Conservation (phyloP, 495 filamentous ascomycete genomes). For the Xylaria scruposa region DNA sequence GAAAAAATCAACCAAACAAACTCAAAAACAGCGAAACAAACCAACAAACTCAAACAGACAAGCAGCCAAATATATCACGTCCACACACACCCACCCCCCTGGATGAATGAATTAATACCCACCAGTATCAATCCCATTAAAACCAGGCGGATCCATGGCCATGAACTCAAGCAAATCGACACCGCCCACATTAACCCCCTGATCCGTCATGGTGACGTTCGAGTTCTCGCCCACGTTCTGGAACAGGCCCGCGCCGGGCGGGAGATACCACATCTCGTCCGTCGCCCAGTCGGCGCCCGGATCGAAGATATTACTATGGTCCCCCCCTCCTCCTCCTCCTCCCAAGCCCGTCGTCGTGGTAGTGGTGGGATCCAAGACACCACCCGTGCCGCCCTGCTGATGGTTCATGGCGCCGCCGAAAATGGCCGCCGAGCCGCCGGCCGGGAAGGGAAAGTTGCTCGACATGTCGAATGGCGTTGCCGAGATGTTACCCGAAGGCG, state of each 20-base stretch:
- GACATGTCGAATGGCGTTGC: constrained; percentile 62
- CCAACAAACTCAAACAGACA: background rate
- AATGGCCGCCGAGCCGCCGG: constrained; percentile 52
- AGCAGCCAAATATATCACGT: background rate
- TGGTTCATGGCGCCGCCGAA: constrained; percentile 55
- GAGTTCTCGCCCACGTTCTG: constrained; percentile 58
- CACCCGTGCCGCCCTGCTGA: constrained; percentile 34
- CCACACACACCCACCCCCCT: background rate
- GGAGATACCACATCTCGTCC: constrained; percentile 63
- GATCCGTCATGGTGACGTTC: constrained; percentile 62
- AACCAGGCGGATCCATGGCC: constrained; percentile 57
- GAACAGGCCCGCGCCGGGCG: constrained; percentile 60
- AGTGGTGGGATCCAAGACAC: constrained; percentile 36
- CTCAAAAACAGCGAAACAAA: background rate
- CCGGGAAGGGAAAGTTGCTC: constrained; percentile 55
- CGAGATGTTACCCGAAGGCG: constrained; percentile 58
- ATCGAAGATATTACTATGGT: constrained; percentile 41
- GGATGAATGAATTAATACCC: background rate
- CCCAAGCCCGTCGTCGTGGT: constrained; percentile 21
- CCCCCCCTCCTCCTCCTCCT: constrained; percentile 12
- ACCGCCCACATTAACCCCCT: constrained; percentile 64
- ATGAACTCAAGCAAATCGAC: constrained; percentile 64
- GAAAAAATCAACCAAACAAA: too few relatives aligned
- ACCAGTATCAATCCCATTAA: constrained; percentile 16
- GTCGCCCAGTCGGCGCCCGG: constrained; percentile 50